Evolutionary conservation across 257 asterid genomes (phyloP).

Genomic region (Solanum lignicaule): DNA sequence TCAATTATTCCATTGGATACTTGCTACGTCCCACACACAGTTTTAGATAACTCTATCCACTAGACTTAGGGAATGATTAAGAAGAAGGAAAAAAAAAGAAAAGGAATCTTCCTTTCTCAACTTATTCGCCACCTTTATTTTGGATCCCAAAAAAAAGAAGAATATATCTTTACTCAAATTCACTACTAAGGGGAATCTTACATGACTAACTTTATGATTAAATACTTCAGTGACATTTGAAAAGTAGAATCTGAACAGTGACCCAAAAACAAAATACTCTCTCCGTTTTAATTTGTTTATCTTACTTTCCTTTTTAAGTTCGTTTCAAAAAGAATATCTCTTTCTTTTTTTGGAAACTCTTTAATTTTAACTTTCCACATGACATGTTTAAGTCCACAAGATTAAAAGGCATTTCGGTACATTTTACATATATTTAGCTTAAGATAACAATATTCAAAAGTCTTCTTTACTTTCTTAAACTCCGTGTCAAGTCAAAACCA

Average conservation of each 20-base stretch:
- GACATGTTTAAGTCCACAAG: neutral
- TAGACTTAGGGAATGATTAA: neutral
- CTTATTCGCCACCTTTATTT: neutral
- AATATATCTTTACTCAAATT: neutral
- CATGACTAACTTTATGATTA: neutral
- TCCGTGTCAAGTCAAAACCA: neutral
- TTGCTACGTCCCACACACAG: neutral
- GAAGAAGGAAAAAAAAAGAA: neutral
- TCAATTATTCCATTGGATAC: neutral
- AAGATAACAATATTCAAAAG: neutral
- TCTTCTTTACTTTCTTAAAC: neutral
- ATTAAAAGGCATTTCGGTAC: neutral
- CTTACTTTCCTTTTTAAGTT: neutral
- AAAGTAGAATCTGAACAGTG: neutral
- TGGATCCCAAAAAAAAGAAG: neutral
- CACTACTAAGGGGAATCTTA: neutral
- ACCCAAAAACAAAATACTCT: neutral
- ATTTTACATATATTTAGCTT: neutral
- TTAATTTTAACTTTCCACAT: neutral
- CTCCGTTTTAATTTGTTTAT: neutral
- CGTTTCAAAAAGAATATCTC: neutral
- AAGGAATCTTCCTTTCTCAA: neutral
- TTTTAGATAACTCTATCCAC: neutral
- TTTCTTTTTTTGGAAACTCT: neutral
- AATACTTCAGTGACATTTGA: neutral